These are phyloP conservation scores for Diaporthe nobilis DNA, from an alignment of 2,329 filamentous ascomycete species.

Conservation along the genomic window DNA sequence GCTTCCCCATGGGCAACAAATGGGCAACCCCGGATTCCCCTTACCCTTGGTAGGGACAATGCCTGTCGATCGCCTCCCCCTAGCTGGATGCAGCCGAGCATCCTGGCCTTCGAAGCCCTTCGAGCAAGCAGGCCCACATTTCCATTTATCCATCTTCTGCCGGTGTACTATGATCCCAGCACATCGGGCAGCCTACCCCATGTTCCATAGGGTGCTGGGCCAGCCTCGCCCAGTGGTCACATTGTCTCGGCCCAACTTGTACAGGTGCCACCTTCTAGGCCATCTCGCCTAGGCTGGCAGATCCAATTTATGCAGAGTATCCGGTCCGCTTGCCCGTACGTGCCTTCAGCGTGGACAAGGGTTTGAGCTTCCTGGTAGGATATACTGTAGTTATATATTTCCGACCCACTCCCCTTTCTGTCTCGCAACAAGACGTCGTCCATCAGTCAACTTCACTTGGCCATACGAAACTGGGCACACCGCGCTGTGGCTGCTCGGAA, in stretches of 20 bases:
- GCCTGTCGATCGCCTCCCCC: not conserved
- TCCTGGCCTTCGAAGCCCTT: constrained; percentile 7
- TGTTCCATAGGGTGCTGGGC: constrained; percentile 21
- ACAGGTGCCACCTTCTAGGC: constrained; percentile 1
- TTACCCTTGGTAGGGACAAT: constrained; percentile 25
- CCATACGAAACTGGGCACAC: constrained; percentile 19
- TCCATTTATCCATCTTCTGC: constrained; percentile 37
- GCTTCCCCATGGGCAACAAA: constrained; percentile 31
- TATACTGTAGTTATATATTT: constrained; percentile 37
- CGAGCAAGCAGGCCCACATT: constrained; percentile 14
- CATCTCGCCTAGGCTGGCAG: constrained; percentile 26
- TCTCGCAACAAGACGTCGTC: no score
- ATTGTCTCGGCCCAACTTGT: constrained; percentile 14
- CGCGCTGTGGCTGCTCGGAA: constrained; percentile 22
- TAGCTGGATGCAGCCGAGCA: constrained; percentile 27
- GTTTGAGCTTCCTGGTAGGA: not conserved
- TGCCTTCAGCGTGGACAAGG: not conserved
- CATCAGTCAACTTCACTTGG: constrained; percentile 18
- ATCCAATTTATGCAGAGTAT: constrained; percentile 35
- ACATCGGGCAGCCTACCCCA: constrained; percentile 23
- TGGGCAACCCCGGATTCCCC: constrained; percentile 22
- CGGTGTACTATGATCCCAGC: constrained; percentile 29
- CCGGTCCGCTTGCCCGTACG: constrained; percentile 37
- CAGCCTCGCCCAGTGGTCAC: constrained; percentile 27
- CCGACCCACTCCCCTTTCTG: constrained; percentile 7